Conservation (phyloP, 306 rosid genomes). For the Glycyrrhiza uralensis region DNA sequence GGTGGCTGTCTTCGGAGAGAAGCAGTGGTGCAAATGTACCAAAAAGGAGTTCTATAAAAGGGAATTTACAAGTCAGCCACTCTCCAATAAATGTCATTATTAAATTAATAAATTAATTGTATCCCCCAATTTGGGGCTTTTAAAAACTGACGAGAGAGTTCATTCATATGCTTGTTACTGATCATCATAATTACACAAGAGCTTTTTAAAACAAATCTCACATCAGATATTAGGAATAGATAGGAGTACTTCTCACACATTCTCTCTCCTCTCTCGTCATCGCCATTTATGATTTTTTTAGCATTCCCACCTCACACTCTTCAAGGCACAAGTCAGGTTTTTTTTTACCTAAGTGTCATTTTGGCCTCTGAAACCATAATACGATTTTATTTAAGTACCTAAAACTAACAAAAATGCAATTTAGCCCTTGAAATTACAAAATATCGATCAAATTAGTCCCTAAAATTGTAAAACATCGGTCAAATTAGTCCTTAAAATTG, state of each 20-base stretch:
- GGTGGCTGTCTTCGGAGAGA: not conserved
- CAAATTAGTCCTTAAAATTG: too few relatives aligned
- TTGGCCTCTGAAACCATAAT: too few relatives aligned
- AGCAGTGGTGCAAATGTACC: not conserved
- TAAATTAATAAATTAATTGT: conserved; percentile 24
- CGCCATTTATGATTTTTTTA: conserved; percentile 20
- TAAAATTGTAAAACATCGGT: too few relatives aligned
- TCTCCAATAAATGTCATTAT: not conserved
- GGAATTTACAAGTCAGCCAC: conserved; percentile 19
- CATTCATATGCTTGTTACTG: conserved; percentile 26
- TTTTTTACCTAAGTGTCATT: too few relatives aligned
- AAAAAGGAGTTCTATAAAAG: not conserved
- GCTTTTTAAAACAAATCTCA: conserved; percentile 30
- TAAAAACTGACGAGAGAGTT: conserved; percentile 35
- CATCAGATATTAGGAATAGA: conserved; percentile 4
- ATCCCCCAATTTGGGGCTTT: conserved; percentile 19
- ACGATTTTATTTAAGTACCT: too few relatives aligned
- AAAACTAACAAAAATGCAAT: too few relatives aligned
- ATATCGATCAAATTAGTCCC: too few relatives aligned
- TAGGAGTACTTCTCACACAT: not conserved
- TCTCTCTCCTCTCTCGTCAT: conserved; percentile 11
- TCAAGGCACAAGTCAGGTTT: too few relatives aligned
- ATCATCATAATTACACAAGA: conserved; percentile 28
- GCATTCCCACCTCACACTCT: conserved; percentile 30
- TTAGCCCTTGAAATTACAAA: too few relatives aligned